A percentile compares a stretch with the other conserved stretches of the same genome.
Evolutionary conservation across 345 rosid species (phyloP).

Genomic region (Lepidium aucheri): DNA sequence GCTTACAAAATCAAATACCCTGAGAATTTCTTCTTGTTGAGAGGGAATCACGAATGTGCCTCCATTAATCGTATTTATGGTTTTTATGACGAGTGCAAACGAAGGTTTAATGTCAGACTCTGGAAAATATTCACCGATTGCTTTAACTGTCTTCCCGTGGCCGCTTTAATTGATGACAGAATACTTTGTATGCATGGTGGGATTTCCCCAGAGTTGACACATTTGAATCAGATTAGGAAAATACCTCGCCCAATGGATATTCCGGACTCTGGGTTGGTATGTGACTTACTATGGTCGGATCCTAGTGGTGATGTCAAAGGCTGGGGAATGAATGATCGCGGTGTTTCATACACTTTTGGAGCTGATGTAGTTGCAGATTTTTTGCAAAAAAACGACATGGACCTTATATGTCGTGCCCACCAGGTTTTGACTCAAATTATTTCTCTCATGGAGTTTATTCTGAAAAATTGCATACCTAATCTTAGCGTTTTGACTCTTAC

Average conservation of each 20-base stretch:
- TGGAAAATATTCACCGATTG: constrained; percentile 84
- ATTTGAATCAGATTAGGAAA: constrained; percentile 68
- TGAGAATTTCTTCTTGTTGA: constrained; percentile 72
- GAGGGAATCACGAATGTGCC: constrained; percentile 91
- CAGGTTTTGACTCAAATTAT: constrained; percentile 38
- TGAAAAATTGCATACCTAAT: not conserved
- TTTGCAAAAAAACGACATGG: constrained; percentile 69
- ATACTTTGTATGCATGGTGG: constrained; percentile 98
- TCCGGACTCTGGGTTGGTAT: constrained; percentile 84
- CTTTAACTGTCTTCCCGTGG: constrained; percentile 90
- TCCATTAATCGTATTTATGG: constrained; percentile 86
- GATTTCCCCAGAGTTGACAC: constrained; percentile 70
- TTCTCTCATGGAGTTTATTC: not conserved
- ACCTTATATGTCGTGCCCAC: constrained; percentile 91
- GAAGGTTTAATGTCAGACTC: constrained; percentile 70
- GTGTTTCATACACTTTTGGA: constrained; percentile 86
- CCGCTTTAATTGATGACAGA: constrained; percentile 79
- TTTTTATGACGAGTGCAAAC: constrained; percentile 90
- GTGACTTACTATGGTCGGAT: constrained; percentile 94
- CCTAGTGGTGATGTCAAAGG: constrained; percentile 73
- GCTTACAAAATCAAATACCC: constrained; percentile 89
- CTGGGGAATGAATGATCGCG: constrained; percentile 93
- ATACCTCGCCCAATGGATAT: constrained; percentile 74
- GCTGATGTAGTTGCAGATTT: constrained; percentile 69
- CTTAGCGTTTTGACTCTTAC: not conserved